A percentile compares a stretch with the other conserved stretches of the same genome.
Evolutionary conservation across 257 asterid species (phyloP).

Genomic region (Primulina huaijiensis): DNA sequence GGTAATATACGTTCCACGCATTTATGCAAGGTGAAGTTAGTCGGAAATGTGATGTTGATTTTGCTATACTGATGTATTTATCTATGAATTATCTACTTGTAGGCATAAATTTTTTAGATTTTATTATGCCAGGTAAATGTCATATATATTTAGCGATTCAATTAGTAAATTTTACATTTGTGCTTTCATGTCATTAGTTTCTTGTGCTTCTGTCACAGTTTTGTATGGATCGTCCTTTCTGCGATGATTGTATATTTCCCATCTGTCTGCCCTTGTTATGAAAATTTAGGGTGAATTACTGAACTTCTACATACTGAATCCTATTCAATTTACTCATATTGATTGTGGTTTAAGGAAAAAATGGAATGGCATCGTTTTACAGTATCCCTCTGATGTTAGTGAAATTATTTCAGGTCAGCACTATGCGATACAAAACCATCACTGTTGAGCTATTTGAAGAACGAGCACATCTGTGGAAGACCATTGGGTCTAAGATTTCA

Average conservation of each 20-base stretch:
- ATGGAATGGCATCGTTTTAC: background rate
- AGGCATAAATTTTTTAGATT: background rate
- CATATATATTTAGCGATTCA: background rate
- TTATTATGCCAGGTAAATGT: background rate
- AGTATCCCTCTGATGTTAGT: background rate
- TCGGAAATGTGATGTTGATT: no score
- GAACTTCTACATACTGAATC: background rate
- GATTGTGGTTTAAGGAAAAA: background rate
- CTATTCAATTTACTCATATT: background rate
- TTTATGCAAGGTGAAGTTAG: no score
- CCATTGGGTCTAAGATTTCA: conserved; percentile 90
- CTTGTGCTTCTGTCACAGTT: background rate
- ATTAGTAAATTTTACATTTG: background rate
- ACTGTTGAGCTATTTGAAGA: conserved; percentile 50
- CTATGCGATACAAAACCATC: conserved; percentile 75
- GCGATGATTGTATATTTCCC: background rate
- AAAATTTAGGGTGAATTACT: background rate
- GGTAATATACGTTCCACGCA: no score
- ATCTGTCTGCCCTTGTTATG: background rate
- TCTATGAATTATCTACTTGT: background rate
- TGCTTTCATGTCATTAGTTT: background rate
- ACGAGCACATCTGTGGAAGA: conserved; percentile 96
- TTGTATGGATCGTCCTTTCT: background rate
- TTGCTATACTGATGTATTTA: no score
- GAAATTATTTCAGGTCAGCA: conserved; percentile 50